These are phyloP conservation scores for Cystobasidium sp. DNA, from an alignment of 1,284 basidiomycete genomes.

Conservation along the genomic window DNA sequence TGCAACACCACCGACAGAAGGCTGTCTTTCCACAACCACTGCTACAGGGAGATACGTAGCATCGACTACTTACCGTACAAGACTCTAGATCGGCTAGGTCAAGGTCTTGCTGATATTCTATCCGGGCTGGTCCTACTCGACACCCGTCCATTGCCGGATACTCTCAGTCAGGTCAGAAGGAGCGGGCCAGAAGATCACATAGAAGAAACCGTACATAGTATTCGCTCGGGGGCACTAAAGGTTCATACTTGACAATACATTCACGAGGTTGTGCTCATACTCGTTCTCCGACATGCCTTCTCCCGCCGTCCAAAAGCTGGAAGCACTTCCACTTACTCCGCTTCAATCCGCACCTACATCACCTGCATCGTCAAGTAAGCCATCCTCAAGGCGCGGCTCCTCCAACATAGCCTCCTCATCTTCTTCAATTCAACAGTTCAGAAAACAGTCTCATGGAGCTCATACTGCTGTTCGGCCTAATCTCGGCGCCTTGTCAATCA, in stretches of 20 bases:
- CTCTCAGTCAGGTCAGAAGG: background rate
- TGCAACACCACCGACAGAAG: too few species aligned
- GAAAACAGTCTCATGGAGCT: conserved; percentile 14
- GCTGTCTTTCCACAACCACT: too few species aligned
- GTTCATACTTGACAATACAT: background rate
- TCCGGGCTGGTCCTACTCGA: background rate
- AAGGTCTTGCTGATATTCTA: background rate
- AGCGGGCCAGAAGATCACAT: background rate
- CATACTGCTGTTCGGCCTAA: conserved; percentile 14
- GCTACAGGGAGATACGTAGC: too few species aligned
- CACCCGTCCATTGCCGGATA: background rate
- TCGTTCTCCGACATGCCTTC: conserved; percentile 12
- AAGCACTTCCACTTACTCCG: conserved; percentile 35
- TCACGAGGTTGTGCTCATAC: background rate
- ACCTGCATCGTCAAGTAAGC: conserved; percentile 8
- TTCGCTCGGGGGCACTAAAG: background rate
- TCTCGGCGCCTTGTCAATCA: background rate
- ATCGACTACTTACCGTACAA: too few species aligned
- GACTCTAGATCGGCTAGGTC: background rate
- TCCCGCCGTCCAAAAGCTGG: conserved; percentile 30
- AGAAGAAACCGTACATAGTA: background rate
- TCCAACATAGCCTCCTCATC: conserved; percentile 7
- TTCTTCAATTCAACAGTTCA: conserved; percentile 6
- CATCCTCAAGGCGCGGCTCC: conserved; percentile 29
- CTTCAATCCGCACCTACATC: conserved; percentile 17